These are phyloP conservation scores for Warburgia ugandensis DNA, from an alignment of 164 flowering plant species.

Conservation along the genomic window DNA sequence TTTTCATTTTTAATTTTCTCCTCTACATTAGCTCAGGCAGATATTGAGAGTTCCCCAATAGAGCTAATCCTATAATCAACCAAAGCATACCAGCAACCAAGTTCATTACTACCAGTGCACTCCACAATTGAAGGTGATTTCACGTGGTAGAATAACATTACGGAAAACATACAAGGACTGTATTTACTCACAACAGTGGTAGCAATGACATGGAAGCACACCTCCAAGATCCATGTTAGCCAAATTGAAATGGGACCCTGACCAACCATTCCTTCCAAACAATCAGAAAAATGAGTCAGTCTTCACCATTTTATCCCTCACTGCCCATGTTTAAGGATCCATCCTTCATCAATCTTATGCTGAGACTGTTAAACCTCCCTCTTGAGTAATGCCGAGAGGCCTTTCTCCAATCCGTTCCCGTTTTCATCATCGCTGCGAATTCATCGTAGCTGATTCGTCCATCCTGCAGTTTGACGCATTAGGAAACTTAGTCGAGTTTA, in stretches of 20 bases:
- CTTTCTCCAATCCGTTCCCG: conserved; percentile 98
- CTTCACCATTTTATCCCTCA: conserved; percentile 17
- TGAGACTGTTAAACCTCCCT: conserved; percentile 87
- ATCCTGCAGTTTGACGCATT: conserved; percentile 40
- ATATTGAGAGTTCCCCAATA: too few relatives aligned
- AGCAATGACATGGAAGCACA: background rate
- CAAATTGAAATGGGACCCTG: conserved; percentile 11
- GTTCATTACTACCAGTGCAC: background rate
- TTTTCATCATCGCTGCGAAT: conserved; percentile 93
- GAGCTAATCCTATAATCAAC: background rate
- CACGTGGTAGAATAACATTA: background rate
- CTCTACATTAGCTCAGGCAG: too few relatives aligned
- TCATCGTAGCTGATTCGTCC: conserved; percentile 86
- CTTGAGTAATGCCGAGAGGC: conserved; percentile 92
- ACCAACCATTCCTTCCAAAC: conserved; percentile 5
- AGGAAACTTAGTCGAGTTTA: background rate
- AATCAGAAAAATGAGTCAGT: conserved; percentile 19
- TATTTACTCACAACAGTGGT: background rate
- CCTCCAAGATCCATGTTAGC: conserved; percentile 15
- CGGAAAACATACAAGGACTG: too few relatives aligned
- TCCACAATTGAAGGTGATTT: background rate
- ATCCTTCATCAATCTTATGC: conserved; percentile 84
- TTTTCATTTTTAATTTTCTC: too few relatives aligned
- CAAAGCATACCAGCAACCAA: conserved; percentile 2
- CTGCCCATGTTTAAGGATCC: conserved; percentile 70